Evolutionary conservation across 495 filamentous ascomycete genomes (phyloP), one percentile per base, ranked within the genome.

Genomic region (Lasiosphaeris hirsuta): DNA sequence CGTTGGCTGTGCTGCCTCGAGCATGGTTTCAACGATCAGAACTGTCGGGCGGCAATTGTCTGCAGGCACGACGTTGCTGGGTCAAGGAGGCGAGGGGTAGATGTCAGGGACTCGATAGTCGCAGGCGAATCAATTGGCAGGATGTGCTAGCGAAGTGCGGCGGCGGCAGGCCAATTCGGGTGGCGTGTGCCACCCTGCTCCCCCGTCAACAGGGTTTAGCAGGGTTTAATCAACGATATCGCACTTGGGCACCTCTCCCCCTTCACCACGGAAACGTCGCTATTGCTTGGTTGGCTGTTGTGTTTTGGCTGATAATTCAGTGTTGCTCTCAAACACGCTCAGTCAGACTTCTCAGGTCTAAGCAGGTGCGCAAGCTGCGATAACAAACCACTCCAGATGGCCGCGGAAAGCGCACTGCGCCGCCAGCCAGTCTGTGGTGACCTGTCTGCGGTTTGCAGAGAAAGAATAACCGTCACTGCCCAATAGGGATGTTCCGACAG

Each of bases 101-200:
- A 36, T 17, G 49, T 51, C 49, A 51, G 49, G 35, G 34, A 40
- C 23, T 30, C 23, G 33, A 15, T 17, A 13, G 41, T 19, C 14
- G 41, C 4, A 9, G 38, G 34, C 56, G 56, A 58, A 58, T 46
- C 56, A 58, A 39, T 43, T 34, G 46, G 13, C 43, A 18, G 19
- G 8, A 38, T 39, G 40, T 18, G 51, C 38, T 23, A 54, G 19
- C 15, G 2, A 2, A 36, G 33, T 54, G 51, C 45, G 43, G 36
- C 54, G 44, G 54, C 46, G 14, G 17, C 36, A 49, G 35, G 33
- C 41, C 41, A 45, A 35, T 14, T 13, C 3, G 17, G 17, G 56
- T 48, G 44, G 45, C 58, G 38, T 64, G 58, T 60, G 45, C 55
- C 56, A 58, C 60, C 35, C 57, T 34, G 53, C 48, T 63, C 34